These are phyloP conservation scores for Neurospora tetraspora DNA, from an alignment of 495 filamentous ascomycete species.

Conservation along the genomic window DNA sequence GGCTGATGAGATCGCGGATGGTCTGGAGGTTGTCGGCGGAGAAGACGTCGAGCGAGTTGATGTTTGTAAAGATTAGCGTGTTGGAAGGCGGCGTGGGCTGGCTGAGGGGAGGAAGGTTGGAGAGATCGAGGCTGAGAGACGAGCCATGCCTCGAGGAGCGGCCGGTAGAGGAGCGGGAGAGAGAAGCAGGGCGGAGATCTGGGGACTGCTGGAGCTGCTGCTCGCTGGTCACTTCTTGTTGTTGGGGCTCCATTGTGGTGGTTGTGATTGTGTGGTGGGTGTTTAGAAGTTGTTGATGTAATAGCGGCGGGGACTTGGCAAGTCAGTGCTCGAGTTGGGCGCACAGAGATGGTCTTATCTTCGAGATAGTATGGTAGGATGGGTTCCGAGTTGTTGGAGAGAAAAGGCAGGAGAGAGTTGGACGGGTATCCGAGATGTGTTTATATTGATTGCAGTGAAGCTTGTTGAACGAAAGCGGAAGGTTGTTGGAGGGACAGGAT, in stretches of 20 bases:
- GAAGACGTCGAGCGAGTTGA: conserved; percentile 71
- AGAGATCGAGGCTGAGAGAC: conserved; percentile 72
- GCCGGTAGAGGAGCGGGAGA: conserved; percentile 21
- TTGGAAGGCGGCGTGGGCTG: conserved; percentile 80
- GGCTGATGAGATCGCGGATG: conserved; percentile 62
- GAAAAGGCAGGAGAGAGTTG: background rate
- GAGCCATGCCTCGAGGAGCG: conserved; percentile 30
- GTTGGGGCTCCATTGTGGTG: background rate
- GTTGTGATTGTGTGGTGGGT: background rate
- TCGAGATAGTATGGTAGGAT: background rate
- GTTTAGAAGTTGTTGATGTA: background rate
- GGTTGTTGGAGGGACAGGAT: background rate
- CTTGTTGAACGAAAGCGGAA: background rate
- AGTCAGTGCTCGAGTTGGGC: background rate
- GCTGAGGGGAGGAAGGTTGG: conserved; percentile 64
- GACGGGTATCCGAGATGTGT: background rate
- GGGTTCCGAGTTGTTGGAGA: background rate
- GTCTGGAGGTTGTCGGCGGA: conserved; percentile 59
- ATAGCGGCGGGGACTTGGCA: background rate
- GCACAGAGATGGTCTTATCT: background rate
- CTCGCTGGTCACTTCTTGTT: background rate
- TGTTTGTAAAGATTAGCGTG: conserved; percentile 88
- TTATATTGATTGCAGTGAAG: too few relatives aligned
- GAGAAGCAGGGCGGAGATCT: conserved; percentile 20
- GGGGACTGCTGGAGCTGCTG: background rate